phyloP scores from a whole-genome alignment of 208 protist genomes.

The Trypanosoma theileri region DNA sequence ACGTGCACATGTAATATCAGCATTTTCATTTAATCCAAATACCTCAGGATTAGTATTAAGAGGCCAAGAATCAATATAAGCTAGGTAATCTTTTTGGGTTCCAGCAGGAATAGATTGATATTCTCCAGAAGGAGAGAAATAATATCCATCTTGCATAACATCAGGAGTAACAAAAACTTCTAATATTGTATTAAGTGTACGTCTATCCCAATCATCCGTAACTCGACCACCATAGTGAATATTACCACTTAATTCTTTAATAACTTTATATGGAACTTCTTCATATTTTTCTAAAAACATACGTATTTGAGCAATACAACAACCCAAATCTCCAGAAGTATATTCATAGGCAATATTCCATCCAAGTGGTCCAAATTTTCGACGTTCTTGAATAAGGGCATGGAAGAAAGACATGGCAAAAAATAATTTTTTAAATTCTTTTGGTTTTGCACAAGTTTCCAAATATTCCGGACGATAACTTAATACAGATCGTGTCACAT shows the following conservation, averaged over 20 bases:
- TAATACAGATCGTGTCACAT: constrained; percentile 91
- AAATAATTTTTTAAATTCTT: constrained; percentile 94
- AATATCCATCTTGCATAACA: constrained; percentile 92
- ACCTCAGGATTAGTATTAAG: constrained; percentile 94
- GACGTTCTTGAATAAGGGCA: constrained; percentile 96
- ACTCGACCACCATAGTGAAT: constrained; percentile 99
- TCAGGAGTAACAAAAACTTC: constrained; percentile 89
- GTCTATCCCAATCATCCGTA: constrained; percentile 98
- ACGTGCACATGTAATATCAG: constrained; percentile 96
- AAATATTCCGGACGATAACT: constrained; percentile 89
- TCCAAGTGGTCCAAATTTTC: constrained; percentile 98
- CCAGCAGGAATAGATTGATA: constrained; percentile 83
- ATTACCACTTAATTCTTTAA: constrained; percentile 94
- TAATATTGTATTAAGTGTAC: constrained; percentile 94
- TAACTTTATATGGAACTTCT: constrained; percentile 97
- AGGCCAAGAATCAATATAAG: constrained; percentile 92
- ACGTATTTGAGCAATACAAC: constrained; percentile 91
- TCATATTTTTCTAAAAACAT: constrained; percentile 97
- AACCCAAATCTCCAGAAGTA: constrained; percentile 94
- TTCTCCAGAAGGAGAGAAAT: constrained; percentile 79
- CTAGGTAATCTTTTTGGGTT: constrained; percentile 85
- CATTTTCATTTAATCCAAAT: constrained; percentile 98
- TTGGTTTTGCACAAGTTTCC: constrained; percentile 81
- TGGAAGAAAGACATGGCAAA: constrained; percentile 98
- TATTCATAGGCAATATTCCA: constrained; percentile 99